A percentile compares a stretch with the other conserved stretches of the same genome.
Conservation (phyloP, 2,329 filamentous ascomycete genomes). For the Scedosporium boydii region DNA sequence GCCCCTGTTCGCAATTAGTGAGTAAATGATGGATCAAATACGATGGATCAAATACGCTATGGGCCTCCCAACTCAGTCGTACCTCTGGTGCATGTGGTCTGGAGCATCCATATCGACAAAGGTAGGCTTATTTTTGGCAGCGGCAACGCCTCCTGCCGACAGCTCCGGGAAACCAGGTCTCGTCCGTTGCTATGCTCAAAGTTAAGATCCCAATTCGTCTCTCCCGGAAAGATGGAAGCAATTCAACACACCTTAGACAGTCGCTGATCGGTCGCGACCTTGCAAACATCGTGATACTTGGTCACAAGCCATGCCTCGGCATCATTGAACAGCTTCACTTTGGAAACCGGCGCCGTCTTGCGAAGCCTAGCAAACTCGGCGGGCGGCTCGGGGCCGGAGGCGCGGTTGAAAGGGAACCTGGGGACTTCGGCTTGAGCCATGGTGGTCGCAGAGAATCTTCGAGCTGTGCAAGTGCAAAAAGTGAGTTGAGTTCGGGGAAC, state of each 20-base stretch:
- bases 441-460: neutral
- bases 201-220: neutral
- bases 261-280: slow-evolving; percentile 32
- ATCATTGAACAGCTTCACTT: slow-evolving; percentile 36
- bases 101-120: slow-evolving; percentile 43
- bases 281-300: slow-evolving; percentile 36
- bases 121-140: slow-evolving; percentile 37
- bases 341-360: slow-evolving; percentile 30
- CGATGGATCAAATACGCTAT: too few relatives aligned
- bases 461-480: neutral
- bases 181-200: slow-evolving; percentile 21
- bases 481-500: neutral
- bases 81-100: slow-evolving; percentile 35
- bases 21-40: too few relatives aligned
- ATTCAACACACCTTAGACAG: slow-evolving; percentile 29
- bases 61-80: too few relatives aligned
- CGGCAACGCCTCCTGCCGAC: slow-evolving; percentile 33
- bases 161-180: slow-evolving; percentile 37
- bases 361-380: slow-evolving; percentile 33
- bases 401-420: neutral
- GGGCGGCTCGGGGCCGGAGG: slow-evolving; percentile 22
- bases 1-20: slow-evolving; percentile 18
- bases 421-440: neutral
- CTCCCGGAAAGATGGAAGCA: neutral
- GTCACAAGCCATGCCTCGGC: slow-evolving; percentile 35